Evolutionary conservation across 75 land plant species (phyloP).

Genomic region (Cunninghamia lanceolata): DNA sequence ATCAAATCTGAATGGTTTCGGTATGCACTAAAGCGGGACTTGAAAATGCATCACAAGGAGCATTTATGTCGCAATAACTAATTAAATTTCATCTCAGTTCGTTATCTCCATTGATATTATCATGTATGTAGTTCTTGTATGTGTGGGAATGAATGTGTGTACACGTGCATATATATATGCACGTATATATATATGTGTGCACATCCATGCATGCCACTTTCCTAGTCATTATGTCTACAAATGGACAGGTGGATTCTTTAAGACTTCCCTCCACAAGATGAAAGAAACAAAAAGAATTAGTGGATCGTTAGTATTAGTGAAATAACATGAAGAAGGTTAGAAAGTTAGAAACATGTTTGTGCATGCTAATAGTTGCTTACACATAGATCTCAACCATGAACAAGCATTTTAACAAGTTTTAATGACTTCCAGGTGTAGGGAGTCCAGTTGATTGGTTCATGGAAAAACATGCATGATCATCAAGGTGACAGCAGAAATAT

Average conservation of each 20-base stretch:
- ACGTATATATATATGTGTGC: not conserved
- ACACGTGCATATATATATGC: not conserved
- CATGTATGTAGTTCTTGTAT: not conserved
- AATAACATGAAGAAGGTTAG: not conserved
- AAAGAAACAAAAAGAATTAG: too few species aligned
- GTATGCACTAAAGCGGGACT: not conserved
- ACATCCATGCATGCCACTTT: not conserved
- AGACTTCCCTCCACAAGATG: not conserved
- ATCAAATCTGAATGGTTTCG: not conserved
- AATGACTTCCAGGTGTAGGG: not conserved
- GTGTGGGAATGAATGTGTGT: not conserved
- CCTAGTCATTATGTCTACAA: not conserved
- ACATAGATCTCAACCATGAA: not conserved
- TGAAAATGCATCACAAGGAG: not conserved
- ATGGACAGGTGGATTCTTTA: not conserved
- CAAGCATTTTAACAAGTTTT: not conserved
- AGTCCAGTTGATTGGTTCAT: not conserved
- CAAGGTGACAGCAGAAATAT: not conserved
- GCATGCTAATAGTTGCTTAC: not conserved
- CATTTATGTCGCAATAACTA: not conserved
- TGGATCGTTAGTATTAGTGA: not conserved
- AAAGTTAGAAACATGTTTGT: not conserved
- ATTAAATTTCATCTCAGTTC: not conserved
- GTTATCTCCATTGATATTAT: not conserved
- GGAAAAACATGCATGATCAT: not conserved